phyloP scores from a whole-genome alignment of 108 stramenopile genomes.

The Aurantiochytrium sp. region DNA sequence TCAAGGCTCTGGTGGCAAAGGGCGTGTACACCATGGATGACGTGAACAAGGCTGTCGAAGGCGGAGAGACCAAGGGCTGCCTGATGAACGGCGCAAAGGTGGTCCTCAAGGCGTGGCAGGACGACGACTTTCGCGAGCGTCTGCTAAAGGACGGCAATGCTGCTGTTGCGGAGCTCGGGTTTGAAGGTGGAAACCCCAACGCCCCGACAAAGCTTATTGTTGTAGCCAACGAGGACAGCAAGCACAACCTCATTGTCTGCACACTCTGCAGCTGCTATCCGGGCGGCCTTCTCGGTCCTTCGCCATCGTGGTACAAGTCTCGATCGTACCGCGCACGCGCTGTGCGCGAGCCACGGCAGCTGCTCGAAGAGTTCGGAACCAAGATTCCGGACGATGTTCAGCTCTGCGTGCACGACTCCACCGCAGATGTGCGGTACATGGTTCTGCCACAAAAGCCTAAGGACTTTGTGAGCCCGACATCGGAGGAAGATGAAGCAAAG shows the following conservation, averaged over 20 bases:
- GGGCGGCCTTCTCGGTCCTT: conserved; percentile 44
- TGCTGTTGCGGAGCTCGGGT: conserved; percentile 51
- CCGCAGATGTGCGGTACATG: conserved; percentile 60
- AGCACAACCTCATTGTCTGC: conserved; percentile 59
- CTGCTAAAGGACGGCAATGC: conserved; percentile 44
- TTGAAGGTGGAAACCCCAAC: conserved; percentile 51
- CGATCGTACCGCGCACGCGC: conserved; percentile 53
- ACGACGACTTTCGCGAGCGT: conserved; percentile 39
- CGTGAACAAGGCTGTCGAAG: conserved; percentile 38
- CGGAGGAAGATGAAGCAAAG: conserved; percentile 42
- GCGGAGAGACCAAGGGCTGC: conserved; percentile 35
- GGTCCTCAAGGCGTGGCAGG: conserved; percentile 50
- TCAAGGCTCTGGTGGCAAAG: conserved; percentile 28
- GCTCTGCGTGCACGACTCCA: conserved; percentile 60
- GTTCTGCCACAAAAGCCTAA: conserved; percentile 52
- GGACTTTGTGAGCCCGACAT: conserved; percentile 29
- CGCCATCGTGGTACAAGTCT: conserved; percentile 62
- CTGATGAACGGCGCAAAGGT: conserved; percentile 34
- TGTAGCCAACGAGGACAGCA: conserved; percentile 36
- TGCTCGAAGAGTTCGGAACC: conserved; percentile 50
- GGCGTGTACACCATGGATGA: conserved; percentile 32
- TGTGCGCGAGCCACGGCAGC: conserved; percentile 55
- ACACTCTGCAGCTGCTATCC: conserved; percentile 65
- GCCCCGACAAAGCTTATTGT: conserved; percentile 56
- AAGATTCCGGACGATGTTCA: not conserved